Percentiles rank a stretch among this genome's conserved stretches.
Evolutionary conservation across 2,329 filamentous ascomycete species (phyloP).

Genomic region (Apiospora kogelbergensis): DNA sequence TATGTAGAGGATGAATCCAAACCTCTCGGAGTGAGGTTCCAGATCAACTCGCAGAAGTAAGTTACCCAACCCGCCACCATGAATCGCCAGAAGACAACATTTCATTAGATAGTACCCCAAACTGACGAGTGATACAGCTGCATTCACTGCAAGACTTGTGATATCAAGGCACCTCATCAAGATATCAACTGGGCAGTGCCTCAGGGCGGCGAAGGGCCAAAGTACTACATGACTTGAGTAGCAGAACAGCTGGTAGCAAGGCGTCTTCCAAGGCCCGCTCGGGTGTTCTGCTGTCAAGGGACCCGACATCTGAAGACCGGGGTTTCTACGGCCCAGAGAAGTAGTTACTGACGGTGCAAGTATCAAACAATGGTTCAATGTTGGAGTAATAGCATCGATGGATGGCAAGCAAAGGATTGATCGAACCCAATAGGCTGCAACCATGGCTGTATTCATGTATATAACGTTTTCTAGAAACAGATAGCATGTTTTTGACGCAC

Average conservation of each 20-base stretch:
- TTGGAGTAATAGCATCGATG: background rate
- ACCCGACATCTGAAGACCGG: background rate
- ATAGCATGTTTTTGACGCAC: background rate
- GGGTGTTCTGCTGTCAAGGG: no score
- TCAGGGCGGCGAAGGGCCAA: constrained; percentile 80
- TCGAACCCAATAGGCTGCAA: background rate
- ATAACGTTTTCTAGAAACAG: background rate
- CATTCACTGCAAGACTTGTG: constrained; percentile 99
- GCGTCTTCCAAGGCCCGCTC: no score
- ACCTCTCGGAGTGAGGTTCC: constrained; percentile 86
- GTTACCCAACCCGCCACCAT: constrained; percentile 36
- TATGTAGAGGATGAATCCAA: constrained; percentile 92
- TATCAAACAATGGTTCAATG: background rate
- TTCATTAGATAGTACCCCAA: background rate
- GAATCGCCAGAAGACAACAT: background rate
- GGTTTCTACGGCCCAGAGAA: background rate
- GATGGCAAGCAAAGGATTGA: background rate
- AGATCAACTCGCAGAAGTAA: constrained; percentile 97
- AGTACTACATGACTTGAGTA: constrained; percentile 66
- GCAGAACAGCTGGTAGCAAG: no score
- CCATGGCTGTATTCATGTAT: background rate
- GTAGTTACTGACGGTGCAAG: background rate
- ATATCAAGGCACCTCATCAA: constrained; percentile 95
- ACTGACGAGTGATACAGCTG: constrained; percentile 61
- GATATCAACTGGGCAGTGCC: constrained; percentile 98